Evolutionary conservation across 306 rosid species (phyloP), one percentile per base, ranked within the genome.

Genomic region (Acacia crassicarpa): DNA sequence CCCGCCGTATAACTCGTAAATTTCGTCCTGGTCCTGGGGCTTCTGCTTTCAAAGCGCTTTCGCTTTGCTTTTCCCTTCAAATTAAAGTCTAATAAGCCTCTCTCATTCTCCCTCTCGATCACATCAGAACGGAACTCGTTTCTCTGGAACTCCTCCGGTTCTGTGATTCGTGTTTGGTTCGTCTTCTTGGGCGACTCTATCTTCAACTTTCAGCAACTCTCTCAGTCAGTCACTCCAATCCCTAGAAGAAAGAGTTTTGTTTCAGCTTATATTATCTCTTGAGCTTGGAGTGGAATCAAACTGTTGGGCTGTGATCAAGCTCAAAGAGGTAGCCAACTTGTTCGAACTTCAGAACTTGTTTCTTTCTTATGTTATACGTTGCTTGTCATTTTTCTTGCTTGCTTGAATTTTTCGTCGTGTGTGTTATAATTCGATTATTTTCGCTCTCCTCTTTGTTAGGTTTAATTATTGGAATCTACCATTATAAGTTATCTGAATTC

Each of bases 211-310:
- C 43, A 7, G 54, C 66, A 59, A 22, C 71, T 32, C 23, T n/a
- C n/a, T n/a, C n/a, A n/a, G n/a, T 65, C 20, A 80, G 30, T 68
- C 77, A 70, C n/a, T 17, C 53, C 72, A 67, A 91, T 78, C 88
- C 91, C 91, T 91, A 86, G 80, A 83, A 27, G 53, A 23, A 76
- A 40, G 78, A 79, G 56, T 80, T 73, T 59, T 58, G 40, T 69
- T 67, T 85, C 78, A 43, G 79, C 85, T n/a, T n/a, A n/a, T n/a
- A n/a, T 79, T 81, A 83, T 38, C 67, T 67, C 49, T 49, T 80
- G 75, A 75, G 59, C 86, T 72, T 35, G 3, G 30, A 20, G 74
- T 45, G 61, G 19, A 40, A 69, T 83, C 59, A 32, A 40, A 79
- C 84, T 43, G 80, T 77, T 82, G 27, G 74, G 51, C 74, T 72